Evolutionary conservation across 2,329 filamentous ascomycete genomes (phyloP).

Genomic region (Diaporthe helianthi): DNA sequence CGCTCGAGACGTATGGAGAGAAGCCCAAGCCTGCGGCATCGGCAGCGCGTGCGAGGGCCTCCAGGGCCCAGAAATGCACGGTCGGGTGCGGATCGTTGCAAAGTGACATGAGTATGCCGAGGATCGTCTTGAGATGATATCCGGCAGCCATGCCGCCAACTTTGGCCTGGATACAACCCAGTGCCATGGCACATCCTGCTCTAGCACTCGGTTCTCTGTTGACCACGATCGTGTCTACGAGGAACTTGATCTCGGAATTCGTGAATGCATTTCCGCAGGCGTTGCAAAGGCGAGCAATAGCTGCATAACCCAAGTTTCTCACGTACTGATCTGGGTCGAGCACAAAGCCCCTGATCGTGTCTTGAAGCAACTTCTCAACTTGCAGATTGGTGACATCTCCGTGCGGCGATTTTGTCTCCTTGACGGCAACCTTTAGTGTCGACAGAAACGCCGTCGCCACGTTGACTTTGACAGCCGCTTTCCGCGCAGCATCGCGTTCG

Average conservation of each 20-base stretch:
- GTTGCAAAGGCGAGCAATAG: conserved; percentile 84
- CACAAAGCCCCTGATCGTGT: conserved; percentile 75
- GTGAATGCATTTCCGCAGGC: conserved; percentile 87
- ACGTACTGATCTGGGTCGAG: conserved; percentile 86
- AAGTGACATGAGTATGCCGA: conserved; percentile 97
- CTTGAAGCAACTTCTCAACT: conserved; percentile 85
- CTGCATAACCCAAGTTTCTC: conserved; percentile 83
- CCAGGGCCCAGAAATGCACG: conserved; percentile 95
- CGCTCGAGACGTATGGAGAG: conserved; percentile 86
- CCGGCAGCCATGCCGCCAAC: conserved; percentile 98
- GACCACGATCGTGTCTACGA: conserved; percentile 92
- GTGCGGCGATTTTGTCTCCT: conserved; percentile 75
- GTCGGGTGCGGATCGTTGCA: conserved; percentile 94
- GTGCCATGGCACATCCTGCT: conserved; percentile 90
- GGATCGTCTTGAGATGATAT: conserved; percentile 93
- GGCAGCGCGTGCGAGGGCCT: conserved; percentile 84
- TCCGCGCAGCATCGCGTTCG: conserved; percentile 85
- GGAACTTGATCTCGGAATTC: conserved; percentile 81
- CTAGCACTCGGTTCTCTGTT: conserved; percentile 93
- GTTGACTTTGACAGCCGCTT: conserved; percentile 90
- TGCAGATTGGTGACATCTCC: conserved; percentile 77
- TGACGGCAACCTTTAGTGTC: conserved; percentile 82
- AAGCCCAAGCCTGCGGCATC: conserved; percentile 94
- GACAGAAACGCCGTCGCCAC: conserved; percentile 81
- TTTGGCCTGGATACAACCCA: conserved; percentile 93